These are phyloP conservation scores for Chloranthus sessilifolius DNA, from an alignment of 164 flowering plant species.

Conservation along the genomic window DNA sequence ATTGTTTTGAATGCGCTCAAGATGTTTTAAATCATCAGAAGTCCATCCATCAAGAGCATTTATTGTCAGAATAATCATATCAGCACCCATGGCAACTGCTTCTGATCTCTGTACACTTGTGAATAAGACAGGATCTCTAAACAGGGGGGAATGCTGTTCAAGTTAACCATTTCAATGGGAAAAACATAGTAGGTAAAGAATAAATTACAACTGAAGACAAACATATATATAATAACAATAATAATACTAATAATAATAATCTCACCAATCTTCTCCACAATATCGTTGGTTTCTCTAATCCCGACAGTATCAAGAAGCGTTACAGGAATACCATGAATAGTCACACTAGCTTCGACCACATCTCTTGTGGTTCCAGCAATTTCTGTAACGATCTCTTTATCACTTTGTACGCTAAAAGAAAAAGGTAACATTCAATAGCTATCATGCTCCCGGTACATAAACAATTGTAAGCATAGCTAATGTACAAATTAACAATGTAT, in stretches of 20 bases:
- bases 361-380: slow-evolving; percentile 97
- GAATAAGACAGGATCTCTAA: slow-evolving; percentile 6
- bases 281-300: slow-evolving; percentile 78
- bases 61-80: slow-evolving; percentile 72
- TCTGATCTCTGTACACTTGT: slow-evolving; percentile 94
- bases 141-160: too few relatives aligned
- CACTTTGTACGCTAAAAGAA: slow-evolving; percentile 84
- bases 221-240: too few relatives aligned
- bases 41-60: slow-evolving; percentile 97
- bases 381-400: slow-evolving; percentile 93
- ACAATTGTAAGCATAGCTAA: too few relatives aligned
- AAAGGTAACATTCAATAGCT: too few relatives aligned
- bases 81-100: slow-evolving; percentile 90
- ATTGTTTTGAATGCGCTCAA: slow-evolving; percentile 52
- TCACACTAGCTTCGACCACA: slow-evolving; percentile 79
- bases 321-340: slow-evolving; percentile 77
- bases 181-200: too few relatives aligned
- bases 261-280: slow-evolving; percentile 94
- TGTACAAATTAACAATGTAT: too few relatives aligned
- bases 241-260: too few relatives aligned
- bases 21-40: slow-evolving; percentile 59
- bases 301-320: slow-evolving; percentile 98
- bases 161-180: too few relatives aligned
- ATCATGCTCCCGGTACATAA: too few relatives aligned
- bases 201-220: too few relatives aligned